Evolutionary conservation across 148 eudicot genomes (phyloP), one percentile per base, ranked within the genome.

Genomic region (Silene latifolia): DNA sequence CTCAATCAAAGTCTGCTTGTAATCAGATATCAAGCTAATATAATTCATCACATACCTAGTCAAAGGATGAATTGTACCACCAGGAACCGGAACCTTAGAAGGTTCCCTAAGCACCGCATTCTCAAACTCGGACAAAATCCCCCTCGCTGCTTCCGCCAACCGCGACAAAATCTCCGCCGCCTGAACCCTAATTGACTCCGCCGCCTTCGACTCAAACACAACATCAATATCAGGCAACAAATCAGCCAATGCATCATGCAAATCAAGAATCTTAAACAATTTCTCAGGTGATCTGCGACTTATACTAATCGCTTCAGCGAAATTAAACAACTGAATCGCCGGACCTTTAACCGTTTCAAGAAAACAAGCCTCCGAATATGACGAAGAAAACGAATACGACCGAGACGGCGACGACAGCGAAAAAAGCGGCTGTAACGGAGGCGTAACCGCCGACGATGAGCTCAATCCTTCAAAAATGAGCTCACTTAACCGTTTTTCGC

Each of bases 1-100:
- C 47, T 90, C 97, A 74, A 77, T 73, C 79, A 95, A 66, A 4
- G 97, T 95, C 35, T 84, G 86, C 84, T 90, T 92, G 69, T 92
- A 95, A 85, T 92, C 98, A 35, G 92, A 88, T 11, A 95, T 90
- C 85, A 95, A 76, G 63, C 86, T 90, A 17, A 92, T 81, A 39
- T 95, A 95, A 78, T 95, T 95, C 98, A 95, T 95, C 83, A 95
- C 98, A 85, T 95, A 95, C 78, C 98, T 88, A 51, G 94, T 92
- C 79, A 95, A 54, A 2, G 98, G 98, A 79, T 95, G 98, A 72
- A 95, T 82, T 0, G 92, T 88, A 32, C 98, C 98, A 42, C 98
- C 98, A 0, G 97, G 97, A 5, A 92, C 92, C 7, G 92, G 90
- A 76, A 88, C 87, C 75, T 69, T 90, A 0, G 98, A 92, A 0